These are phyloP conservation scores for Aureobasidium vineae DNA, from an alignment of 2,329 filamentous ascomycete genomes.

Conservation along the genomic window DNA sequence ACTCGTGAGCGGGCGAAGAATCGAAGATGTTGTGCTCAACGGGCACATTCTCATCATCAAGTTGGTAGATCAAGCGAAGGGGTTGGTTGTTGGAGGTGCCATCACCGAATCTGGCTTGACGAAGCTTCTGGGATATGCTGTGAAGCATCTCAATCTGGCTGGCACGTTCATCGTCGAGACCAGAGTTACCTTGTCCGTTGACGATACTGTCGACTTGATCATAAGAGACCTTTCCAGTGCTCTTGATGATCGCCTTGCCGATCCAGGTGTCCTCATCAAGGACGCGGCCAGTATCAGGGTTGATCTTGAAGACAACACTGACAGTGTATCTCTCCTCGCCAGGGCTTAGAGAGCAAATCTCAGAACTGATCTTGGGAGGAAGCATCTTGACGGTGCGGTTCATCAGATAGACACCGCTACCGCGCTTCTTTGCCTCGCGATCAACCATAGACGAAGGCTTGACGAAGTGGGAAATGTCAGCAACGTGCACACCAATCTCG, in stretches of 20 bases:
- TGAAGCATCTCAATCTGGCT: conserved; percentile 80
- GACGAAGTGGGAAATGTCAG: conserved; percentile 94
- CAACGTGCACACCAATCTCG: conserved; percentile 92
- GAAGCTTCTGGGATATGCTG: conserved; percentile 82
- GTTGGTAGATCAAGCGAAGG: conserved; percentile 83
- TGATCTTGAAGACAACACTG: conserved; percentile 89
- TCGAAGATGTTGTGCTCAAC: conserved; percentile 97
- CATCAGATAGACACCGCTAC: conserved; percentile 91
- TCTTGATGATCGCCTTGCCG: conserved; percentile 91
- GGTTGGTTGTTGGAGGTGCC: conserved; percentile 77
- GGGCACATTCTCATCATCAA: conserved; percentile 97
- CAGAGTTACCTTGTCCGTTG: conserved; percentile 58
- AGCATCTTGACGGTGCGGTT: conserved; percentile 87
- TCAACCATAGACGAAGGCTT: conserved; percentile 95
- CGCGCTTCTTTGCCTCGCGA: conserved; percentile 95
- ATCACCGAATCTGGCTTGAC: conserved; percentile 74
- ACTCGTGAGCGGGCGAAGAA: conserved; percentile 81
- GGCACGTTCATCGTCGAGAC: conserved; percentile 61
- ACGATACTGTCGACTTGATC: conserved; percentile 83
- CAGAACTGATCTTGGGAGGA: conserved; percentile 77
- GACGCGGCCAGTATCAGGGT: conserved; percentile 73
- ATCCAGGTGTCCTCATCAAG: conserved; percentile 89
- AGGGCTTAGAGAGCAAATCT: conserved; percentile 83
- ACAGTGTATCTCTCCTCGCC: conserved; percentile 88
- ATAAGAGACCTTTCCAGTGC: conserved; percentile 78